phyloP scores from a whole-genome alignment of 345 rosid genomes.

The Acer yangbiense region DNA sequence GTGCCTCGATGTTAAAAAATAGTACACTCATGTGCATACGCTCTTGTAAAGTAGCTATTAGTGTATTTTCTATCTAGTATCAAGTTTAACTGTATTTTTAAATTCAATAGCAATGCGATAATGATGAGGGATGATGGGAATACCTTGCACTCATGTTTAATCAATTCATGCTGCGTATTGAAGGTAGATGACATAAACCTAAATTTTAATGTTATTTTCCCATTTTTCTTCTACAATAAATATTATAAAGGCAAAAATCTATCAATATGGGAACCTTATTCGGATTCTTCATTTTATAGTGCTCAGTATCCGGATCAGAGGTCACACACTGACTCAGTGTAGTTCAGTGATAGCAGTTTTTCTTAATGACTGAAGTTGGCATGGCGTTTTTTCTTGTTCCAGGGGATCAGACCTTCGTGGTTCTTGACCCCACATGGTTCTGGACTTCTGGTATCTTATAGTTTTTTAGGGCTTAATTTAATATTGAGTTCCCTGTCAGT shows the following conservation, averaged over 20 bases:
- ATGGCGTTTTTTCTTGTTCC: conserved; percentile 23
- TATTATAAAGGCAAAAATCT: conserved; percentile 33
- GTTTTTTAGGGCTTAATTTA: conserved; percentile 19
- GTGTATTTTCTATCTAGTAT: conserved; percentile 66
- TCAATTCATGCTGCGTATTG: conserved; percentile 86
- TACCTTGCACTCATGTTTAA: conserved; percentile 94
- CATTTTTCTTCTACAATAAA: conserved; percentile 40
- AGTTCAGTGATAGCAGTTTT: conserved; percentile 16
- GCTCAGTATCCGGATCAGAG: conserved; percentile 14
- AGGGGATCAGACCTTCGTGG: conserved; percentile 4
- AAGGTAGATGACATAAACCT: conserved; percentile 93
- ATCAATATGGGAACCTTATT: conserved; percentile 27
- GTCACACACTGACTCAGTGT: conserved; percentile 5
- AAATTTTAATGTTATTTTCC: conserved; percentile 46
- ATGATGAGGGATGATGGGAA: conserved; percentile 96
- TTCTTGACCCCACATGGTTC: conserved; percentile 17
- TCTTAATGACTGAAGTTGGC: conserved; percentile 18
- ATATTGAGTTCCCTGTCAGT: conserved; percentile 21
- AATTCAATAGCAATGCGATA: conserved; percentile 97
- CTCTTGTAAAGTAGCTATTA: conserved; percentile 44
- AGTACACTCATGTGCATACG: conserved; percentile 31
- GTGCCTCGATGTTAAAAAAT: conserved; percentile 28
- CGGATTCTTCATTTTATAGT: conserved; percentile 27
- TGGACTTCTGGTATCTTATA: conserved; percentile 15
- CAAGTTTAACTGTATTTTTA: conserved; percentile 90